Conservation (phyloP, 1,284 basidiomycete species). For the Pseudozyma sp. region DNA sequence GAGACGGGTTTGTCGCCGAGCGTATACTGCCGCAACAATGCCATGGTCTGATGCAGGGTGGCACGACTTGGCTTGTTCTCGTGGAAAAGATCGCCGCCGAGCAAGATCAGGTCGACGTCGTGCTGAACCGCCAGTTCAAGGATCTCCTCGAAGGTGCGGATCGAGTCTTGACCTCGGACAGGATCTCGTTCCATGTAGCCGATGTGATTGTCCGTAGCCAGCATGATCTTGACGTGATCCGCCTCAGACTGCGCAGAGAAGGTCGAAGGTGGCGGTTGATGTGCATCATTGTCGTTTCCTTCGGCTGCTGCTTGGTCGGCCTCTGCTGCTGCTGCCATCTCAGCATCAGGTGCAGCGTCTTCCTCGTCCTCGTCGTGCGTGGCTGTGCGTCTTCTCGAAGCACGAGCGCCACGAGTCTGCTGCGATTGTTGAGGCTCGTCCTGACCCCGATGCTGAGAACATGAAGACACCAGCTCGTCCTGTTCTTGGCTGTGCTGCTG, state of each 20-base stretch:
- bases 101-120: constrained; percentile 74
- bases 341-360: constrained; percentile 3
- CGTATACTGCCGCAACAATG: constrained; percentile 89
- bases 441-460: constrained; percentile 4
- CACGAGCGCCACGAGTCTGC: not conserved
- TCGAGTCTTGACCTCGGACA: constrained; percentile 90
- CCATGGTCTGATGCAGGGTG: constrained; percentile 79
- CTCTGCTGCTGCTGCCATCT: constrained; percentile 6
- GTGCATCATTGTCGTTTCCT: constrained; percentile 4
- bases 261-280: constrained; percentile 23
- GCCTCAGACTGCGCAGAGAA: constrained; percentile 33
- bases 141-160: constrained; percentile 94
- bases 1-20: constrained; percentile 87
- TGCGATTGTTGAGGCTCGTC: not conserved
- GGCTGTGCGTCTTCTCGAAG: not conserved
- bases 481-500: constrained; percentile 12
- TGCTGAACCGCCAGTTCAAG: constrained; percentile 87
- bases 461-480: constrained; percentile 19
- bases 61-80: constrained; percentile 95
- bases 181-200: constrained; percentile 96
- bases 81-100: constrained; percentile 96
- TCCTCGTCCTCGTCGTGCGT: not conserved
- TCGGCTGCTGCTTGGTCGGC: constrained; percentile 4
- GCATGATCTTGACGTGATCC: constrained; percentile 59
- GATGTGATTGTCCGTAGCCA: constrained; percentile 72